Evolutionary conservation across 176 grass and related monocot species (phyloP).

Genomic region (Cymbopogon citratus): DNA sequence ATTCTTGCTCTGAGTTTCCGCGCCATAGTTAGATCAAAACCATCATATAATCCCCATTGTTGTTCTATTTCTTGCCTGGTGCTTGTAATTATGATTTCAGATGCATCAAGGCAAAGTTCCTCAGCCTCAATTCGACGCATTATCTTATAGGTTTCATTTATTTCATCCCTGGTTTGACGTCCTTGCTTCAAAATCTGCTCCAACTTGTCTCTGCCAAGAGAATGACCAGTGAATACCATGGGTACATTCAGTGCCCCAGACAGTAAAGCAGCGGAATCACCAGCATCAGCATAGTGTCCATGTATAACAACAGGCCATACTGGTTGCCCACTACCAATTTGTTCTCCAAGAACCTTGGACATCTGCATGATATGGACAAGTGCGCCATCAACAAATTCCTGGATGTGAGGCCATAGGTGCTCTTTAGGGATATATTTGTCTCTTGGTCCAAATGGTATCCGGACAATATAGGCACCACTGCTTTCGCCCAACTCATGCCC

Average conservation of each 20-base stretch:
- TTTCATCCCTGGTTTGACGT: slow-evolving; percentile 67
- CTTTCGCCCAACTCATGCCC: slow-evolving; percentile 57
- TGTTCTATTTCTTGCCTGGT: slow-evolving; percentile 84
- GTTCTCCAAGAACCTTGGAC: slow-evolving; percentile 76
- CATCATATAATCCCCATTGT: slow-evolving; percentile 82
- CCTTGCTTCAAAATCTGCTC: slow-evolving; percentile 88
- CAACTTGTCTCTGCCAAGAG: slow-evolving; percentile 80
- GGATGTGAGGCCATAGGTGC: slow-evolving; percentile 73
- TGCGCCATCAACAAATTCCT: slow-evolving; percentile 89
- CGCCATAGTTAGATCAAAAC: slow-evolving; percentile 72
- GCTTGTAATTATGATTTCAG: slow-evolving; percentile 84
- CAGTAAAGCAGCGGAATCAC: slow-evolving; percentile 77
- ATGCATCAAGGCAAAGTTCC: slow-evolving; percentile 74
- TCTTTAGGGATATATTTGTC: slow-evolving; percentile 80
- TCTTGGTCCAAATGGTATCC: slow-evolving; percentile 82
- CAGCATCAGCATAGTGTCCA: slow-evolving; percentile 86
- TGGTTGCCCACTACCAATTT: slow-evolving; percentile 57
- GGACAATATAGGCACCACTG: slow-evolving; percentile 73
- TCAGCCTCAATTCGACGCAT: slow-evolving; percentile 80
- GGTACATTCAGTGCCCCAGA: slow-evolving; percentile 84
- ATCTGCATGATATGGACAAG: slow-evolving; percentile 69
- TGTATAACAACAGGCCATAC: slow-evolving; percentile 82
- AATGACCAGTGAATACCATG: slow-evolving; percentile 88
- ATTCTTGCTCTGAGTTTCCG: slow-evolving; percentile 57
- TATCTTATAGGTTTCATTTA: slow-evolving; percentile 82